Evolutionary conservation across 2,329 filamentous ascomycete genomes (phyloP).

Genomic region (Nigrospora oryzae): DNA sequence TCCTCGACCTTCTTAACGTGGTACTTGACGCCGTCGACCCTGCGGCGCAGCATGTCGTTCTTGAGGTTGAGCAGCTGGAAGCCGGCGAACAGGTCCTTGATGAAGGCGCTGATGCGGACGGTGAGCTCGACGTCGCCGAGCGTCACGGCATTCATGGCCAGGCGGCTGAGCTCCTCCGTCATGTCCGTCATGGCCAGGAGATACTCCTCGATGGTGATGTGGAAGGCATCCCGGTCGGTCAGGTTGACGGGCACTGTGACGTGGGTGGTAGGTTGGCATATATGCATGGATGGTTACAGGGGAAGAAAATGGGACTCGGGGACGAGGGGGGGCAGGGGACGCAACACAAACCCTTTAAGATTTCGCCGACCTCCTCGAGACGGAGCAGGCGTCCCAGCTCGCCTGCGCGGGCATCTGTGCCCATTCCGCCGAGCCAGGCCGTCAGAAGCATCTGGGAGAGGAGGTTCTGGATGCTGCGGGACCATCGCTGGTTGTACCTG

Average conservation of each 20-base stretch:
- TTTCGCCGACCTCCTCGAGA: conserved; percentile 76
- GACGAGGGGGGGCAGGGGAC: neutral
- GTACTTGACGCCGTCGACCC: conserved; percentile 93
- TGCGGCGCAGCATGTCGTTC: conserved; percentile 82
- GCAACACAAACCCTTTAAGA: conserved; percentile 57
- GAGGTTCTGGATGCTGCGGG: conserved; percentile 74
- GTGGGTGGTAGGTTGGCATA: neutral
- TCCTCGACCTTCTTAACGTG: conserved; percentile 97
- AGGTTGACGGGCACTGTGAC: conserved; percentile 75
- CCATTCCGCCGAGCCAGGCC: conserved; percentile 74
- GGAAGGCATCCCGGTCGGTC: conserved; percentile 83
- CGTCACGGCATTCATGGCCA: conserved; percentile 92
- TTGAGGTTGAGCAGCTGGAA: conserved; percentile 97
- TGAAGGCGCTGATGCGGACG: conserved; percentile 79
- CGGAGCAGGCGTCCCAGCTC: conserved; percentile 65
- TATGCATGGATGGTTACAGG: neutral
- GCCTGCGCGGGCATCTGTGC: conserved; percentile 41
- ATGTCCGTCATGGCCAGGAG: conserved; percentile 79
- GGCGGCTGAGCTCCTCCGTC: conserved; percentile 80
- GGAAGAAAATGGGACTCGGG: no score
- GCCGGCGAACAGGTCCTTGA: conserved; percentile 91
- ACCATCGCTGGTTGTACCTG: conserved; percentile 79
- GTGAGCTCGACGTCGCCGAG: conserved; percentile 81
- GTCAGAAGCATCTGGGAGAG: conserved; percentile 46
- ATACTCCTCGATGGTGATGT: conserved; percentile 96